Evolutionary conservation across 257 asterid genomes (phyloP).

Genomic region (Asclepias syriaca): DNA sequence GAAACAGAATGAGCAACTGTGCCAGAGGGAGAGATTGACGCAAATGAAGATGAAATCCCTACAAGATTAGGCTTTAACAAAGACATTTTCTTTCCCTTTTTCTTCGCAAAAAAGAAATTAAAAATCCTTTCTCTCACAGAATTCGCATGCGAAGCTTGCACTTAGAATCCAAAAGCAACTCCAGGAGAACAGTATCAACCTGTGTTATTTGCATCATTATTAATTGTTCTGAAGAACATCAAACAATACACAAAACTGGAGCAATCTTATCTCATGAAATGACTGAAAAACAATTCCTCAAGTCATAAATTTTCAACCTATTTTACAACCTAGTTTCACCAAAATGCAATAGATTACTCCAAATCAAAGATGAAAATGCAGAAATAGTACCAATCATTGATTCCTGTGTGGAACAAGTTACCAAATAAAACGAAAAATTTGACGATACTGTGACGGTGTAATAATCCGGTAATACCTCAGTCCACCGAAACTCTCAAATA

Average conservation of each 20-base stretch:
- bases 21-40: constrained; percentile 25
- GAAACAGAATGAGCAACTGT: constrained; percentile 15
- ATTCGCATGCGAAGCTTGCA: background rate
- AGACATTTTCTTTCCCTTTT: constrained; percentile 26
- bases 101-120: background rate
- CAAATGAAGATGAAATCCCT: constrained; percentile 10
- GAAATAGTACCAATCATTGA: background rate
- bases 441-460: background rate
- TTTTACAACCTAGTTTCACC: background rate
- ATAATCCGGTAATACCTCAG: background rate
- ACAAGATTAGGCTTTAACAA: constrained; percentile 19
- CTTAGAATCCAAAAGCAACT: background rate
- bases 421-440: background rate
- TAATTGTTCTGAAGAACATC: background rate
- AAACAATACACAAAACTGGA: background rate
- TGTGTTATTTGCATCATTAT: background rate
- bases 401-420: background rate
- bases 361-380: background rate
- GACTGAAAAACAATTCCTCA: background rate
- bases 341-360: background rate
- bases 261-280: background rate
- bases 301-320: background rate
- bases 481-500: background rate
- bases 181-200: constrained; percentile 4
- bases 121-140: background rate